A percentile compares a stretch with the other conserved stretches of the same genome.
These are phyloP conservation scores for Alternaria ventricosa DNA, from an alignment of 2,329 filamentous ascomycete species.

Conservation along the genomic window DNA sequence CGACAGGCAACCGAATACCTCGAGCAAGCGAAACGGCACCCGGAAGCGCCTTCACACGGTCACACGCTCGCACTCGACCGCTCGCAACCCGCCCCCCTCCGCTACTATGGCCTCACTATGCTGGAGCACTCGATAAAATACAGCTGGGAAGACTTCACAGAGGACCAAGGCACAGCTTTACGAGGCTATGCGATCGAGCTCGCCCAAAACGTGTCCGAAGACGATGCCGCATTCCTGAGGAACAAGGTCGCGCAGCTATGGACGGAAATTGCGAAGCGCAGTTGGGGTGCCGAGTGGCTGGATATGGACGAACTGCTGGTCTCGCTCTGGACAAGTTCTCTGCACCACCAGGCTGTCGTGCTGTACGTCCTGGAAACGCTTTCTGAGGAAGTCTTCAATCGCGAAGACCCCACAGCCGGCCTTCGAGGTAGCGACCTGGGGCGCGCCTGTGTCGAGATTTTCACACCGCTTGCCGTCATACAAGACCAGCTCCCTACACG, in stretches of 20 bases:
- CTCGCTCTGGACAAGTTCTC: constrained; percentile 72
- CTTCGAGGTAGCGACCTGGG: constrained; percentile 84
- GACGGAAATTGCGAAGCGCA: constrained; percentile 92
- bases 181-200: constrained; percentile 81
- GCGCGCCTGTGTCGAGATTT: constrained; percentile 90
- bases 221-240: constrained; percentile 81
- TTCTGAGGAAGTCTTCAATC: constrained; percentile 91
- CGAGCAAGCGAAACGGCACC: constrained; percentile 80
- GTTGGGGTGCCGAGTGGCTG: constrained; percentile 92
- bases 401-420: constrained; percentile 85
- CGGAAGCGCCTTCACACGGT: constrained; percentile 83
- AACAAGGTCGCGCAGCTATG: constrained; percentile 96
- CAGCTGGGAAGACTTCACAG: constrained; percentile 76
- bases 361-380: constrained; percentile 87
- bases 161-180: constrained; percentile 71
- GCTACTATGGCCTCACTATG: constrained; percentile 91
- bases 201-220: constrained; percentile 70
- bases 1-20: constrained; percentile 84
- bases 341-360: constrained; percentile 82
- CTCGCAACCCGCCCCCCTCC: constrained; percentile 78
- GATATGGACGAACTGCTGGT: constrained; percentile 89
- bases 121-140: constrained; percentile 90
- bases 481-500: constrained; percentile 77
- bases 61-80: constrained; percentile 80
- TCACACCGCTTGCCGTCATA: constrained; percentile 79